phyloP scores from a whole-genome alignment of 2,329 filamentous ascomycete genomes.

The Trichoderma atroviride region DNA sequence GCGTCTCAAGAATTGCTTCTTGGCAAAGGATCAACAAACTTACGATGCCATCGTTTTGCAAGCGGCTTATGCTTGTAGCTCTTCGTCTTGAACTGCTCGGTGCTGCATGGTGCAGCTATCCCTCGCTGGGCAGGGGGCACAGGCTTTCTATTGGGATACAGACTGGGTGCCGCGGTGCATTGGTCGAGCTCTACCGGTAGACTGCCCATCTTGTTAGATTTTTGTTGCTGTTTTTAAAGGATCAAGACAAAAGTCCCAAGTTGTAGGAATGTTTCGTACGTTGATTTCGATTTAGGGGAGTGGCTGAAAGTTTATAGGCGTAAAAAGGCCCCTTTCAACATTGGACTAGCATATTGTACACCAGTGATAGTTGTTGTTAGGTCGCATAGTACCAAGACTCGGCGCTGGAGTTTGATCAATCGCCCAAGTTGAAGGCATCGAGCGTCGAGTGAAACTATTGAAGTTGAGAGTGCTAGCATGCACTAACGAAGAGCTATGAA shows the following conservation, averaged over 20 bases:
- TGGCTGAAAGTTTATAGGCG: background rate
- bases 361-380: background rate
- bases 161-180: background rate
- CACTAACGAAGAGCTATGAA: background rate
- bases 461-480: background rate
- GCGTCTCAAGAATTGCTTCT: background rate
- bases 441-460: background rate
- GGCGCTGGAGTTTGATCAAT: background rate
- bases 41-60: constrained; percentile 18
- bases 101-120: background rate
- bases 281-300: background rate
- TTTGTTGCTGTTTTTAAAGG: background rate
- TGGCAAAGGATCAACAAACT: background rate
- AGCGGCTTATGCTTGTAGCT: constrained; percentile 11
- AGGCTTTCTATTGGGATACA: constrained; percentile 12
- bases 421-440: background rate
- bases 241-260: background rate
- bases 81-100: constrained; percentile 18
- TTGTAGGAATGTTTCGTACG: background rate
- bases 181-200: background rate
- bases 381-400: background rate
- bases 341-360: too few relatives aligned
- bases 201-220: constrained; percentile 13
- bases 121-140: constrained; percentile 11
- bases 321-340: background rate